A percentile compares a stretch with the other conserved stretches of the same genome.
Conservation (phyloP, 2,329 filamentous ascomycete species). For the Raffaelea arxii region DNA sequence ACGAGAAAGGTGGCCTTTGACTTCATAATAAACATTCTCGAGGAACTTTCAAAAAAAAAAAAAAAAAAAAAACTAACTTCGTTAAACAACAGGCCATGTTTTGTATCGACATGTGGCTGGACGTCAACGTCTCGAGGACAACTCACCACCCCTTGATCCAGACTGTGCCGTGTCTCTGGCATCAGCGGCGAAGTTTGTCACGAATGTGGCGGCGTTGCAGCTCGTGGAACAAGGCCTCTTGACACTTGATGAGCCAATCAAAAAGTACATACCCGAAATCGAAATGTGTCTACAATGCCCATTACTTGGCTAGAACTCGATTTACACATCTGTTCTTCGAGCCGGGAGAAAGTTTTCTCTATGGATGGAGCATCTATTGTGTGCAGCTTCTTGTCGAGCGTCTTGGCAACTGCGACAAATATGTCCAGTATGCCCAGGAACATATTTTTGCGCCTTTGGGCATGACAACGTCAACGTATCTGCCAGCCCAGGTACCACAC, state of each 20-base stretch:
- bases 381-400: conserved; percentile 8
- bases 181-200: conserved; percentile 7
- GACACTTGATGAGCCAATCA: conserved; percentile 5
- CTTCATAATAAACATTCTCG: too few relatives aligned
- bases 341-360: conserved; percentile 6
- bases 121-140: conserved; percentile 2
- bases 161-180: conserved; percentile 6
- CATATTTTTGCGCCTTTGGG: conserved; percentile 2
- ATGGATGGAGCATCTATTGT: conserved; percentile 6
- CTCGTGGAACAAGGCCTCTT: conserved; percentile 4
- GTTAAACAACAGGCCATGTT: neutral
- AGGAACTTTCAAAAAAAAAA: too few relatives aligned
- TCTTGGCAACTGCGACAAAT: conserved; percentile 1
- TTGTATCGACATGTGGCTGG: conserved; percentile 3
- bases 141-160: conserved; percentile 1
- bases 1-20: conserved; percentile 1
- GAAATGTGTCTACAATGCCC: conserved; percentile 2
- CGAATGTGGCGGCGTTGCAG: conserved; percentile 7
- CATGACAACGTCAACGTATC: conserved; percentile 3
- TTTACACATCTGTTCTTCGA: conserved; percentile 6
- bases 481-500: conserved; percentile 3
- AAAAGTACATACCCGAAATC: conserved; percentile 4
- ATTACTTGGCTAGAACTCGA: neutral
- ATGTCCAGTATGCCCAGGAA: conserved; percentile 2
- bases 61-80: neutral